A percentile compares a stretch with the other conserved stretches of the same genome.
Conservation (phyloP, 2,329 filamentous ascomycete genomes). For the Ophiostoma sp. region DNA sequence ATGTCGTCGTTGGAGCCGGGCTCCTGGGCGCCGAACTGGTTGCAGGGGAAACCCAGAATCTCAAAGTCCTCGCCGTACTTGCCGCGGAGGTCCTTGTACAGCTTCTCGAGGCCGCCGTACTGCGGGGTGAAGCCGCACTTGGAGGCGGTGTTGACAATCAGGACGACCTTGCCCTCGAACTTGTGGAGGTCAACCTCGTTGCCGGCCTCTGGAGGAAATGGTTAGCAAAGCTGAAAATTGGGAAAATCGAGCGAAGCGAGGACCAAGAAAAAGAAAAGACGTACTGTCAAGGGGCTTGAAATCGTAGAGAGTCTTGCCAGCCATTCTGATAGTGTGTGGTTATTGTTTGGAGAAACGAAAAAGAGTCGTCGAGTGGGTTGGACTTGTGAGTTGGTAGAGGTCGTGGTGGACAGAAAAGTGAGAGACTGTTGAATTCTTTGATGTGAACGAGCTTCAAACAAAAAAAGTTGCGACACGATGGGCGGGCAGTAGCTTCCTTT, state of each 20-base stretch:
- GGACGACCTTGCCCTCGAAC: conserved; percentile 88
- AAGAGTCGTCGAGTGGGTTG: background rate
- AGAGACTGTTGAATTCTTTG: background rate
- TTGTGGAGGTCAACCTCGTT: conserved; percentile 66
- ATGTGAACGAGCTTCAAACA: background rate
- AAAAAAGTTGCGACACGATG: background rate
- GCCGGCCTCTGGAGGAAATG: conserved; percentile 63
- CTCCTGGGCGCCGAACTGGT: conserved; percentile 93
- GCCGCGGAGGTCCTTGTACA: conserved; percentile 76
- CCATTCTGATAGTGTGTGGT: conserved; percentile 49
- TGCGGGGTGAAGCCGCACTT: conserved; percentile 99
- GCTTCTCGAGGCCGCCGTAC: conserved; percentile 83
- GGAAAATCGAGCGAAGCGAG: background rate
- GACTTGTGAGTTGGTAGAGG: background rate
- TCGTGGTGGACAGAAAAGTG: background rate
- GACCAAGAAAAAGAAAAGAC: conserved; percentile 38
- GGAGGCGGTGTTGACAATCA: conserved; percentile 96
- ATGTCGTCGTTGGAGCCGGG: conserved; percentile 80
- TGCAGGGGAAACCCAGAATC: conserved; percentile 96
- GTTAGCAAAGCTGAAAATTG: conserved; percentile 9
- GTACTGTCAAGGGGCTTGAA: conserved; percentile 81
- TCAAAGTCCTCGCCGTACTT: conserved; percentile 75
- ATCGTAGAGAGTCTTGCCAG: conserved; percentile 74
- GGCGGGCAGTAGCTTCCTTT: conserved; percentile 1
- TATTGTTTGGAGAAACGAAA: background rate